Evolutionary conservation across 208 protist genomes (phyloP), one percentile per base, ranked within the genome.

Genomic region (Acanthamoeba castellanii): DNA sequence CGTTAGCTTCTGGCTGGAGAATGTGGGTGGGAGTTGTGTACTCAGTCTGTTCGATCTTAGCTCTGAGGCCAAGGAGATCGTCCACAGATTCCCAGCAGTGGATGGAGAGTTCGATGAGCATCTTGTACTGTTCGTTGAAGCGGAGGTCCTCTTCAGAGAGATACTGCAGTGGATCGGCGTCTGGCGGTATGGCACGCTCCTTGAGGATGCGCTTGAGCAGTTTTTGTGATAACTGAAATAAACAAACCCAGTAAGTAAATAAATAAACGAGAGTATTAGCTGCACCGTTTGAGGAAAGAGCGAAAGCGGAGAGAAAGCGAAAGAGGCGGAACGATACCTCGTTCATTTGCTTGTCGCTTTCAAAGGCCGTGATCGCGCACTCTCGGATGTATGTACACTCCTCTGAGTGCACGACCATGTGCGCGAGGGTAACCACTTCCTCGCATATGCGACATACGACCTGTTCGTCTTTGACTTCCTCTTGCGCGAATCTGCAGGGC

Each of bases 351-450:
- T 66, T 59, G 55, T 89, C 82, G 45, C 47, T 47, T 27, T 89
- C 82, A 89, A 68, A 89, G 27, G 82, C 82, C 55, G 66, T 89
- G n/a, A 66, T 89, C 13, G 82, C 82, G 55, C 82, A 89, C 52
- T 89, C 55, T 30, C 82, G 82, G 47, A 66, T 66, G 47, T 89
- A 59, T 25, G 55, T 89, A 47, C 82, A 89, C 82, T 89, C 82
- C 52, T 66, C 47, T 59, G 82, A 89, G 82, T 89, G 82, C 82
- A 45, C 82, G 18, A 68, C 32, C 52, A 89, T 66, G 82, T 68
- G n/a, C n/a, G 82, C 42, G 52, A 89, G 55, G 37, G 82, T 47
- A 5, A 89, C 55, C 82, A 59, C 52, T 42, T 66, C 52, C 32
- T 89, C 82, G 82, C 82, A 89, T 6, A 89, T 89, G 27, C 82